Evolutionary conservation across 768 basidiomycete genomes (phyloP), one percentile per base, ranked within the genome.

Genomic region (Mycena filopes): DNA sequence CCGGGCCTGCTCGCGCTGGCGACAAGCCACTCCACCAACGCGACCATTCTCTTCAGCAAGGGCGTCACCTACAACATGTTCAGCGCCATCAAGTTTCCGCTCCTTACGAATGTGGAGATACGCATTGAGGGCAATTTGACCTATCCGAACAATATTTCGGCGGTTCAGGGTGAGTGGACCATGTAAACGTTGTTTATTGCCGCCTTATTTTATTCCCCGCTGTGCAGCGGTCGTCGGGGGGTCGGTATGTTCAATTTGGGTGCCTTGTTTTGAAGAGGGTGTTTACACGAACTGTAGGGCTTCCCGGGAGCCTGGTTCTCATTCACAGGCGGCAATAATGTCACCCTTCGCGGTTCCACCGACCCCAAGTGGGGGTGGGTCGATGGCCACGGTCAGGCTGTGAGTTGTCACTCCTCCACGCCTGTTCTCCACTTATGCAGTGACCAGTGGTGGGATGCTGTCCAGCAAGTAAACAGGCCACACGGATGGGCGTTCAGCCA

Each of bases 361-460:
- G 84, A 89, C 64, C 83, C 86, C 0, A 63, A 85, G 4, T 86
- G 86, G 85, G 88, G 88, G n/a, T 89, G 87, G 87, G 81, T 90
- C 0, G 83, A 89, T 67, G 85, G 79, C 2, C 83, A 89, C 54
- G 88, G 88, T 1, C 86, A 88, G 75, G 79, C 79, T 33, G 84
- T 83, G n/a, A n/a, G n/a, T 60, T 53, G 77, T 73, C 11, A 6
- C 26, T 33, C 2, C 15, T 36, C 42, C 31, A 1, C 25, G 16
- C 54, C n/a, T 29, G 8, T 33, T 50, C 50, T 33, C 15, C 21
- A 25, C 40, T 55, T 29, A 16, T 38, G 12, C 38, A 42, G 42
- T n/a, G n/a, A n/a, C 20, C 45, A 88, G 86, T 89, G 88, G 87
- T 88, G 88, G 86, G 81, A 87, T 67, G 77, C 81, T 10, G 73